Conservation (phyloP, 208 protist species). For the Trypanosoma avium region DNA sequence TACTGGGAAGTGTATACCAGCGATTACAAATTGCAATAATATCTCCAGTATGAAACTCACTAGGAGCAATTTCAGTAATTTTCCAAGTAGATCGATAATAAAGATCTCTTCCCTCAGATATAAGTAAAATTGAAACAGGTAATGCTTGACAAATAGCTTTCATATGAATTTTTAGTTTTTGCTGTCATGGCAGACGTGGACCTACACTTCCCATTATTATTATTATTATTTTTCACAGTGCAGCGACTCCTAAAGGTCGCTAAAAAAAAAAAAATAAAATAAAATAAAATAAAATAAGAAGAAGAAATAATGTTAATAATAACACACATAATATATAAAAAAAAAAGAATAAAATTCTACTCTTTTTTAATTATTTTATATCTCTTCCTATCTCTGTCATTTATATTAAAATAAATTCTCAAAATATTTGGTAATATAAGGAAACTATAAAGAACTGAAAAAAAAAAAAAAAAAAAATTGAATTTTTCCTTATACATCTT, state of each 20-base stretch:
- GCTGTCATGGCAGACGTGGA: conserved; percentile 55
- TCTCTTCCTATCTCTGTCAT: too few relatives aligned
- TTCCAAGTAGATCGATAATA: conserved; percentile 86
- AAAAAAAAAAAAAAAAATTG: too few relatives aligned
- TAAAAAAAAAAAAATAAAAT: too few relatives aligned
- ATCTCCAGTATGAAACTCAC: conserved; percentile 69
- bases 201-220: conserved; percentile 49
- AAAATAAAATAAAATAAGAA: conserved; percentile 15
- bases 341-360: too few relatives aligned
- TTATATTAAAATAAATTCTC: too few relatives aligned
- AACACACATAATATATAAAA: too few relatives aligned
- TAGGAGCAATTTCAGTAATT: conserved; percentile 40
- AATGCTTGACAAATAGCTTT: conserved; percentile 82
- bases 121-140: conserved; percentile 71
- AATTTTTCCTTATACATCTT: too few relatives aligned
- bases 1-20: conserved; percentile 87
- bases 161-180: conserved; percentile 57
- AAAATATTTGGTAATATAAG: too few relatives aligned
- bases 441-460: too few relatives aligned
- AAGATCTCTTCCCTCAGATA: conserved; percentile 76
- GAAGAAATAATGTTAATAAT: too few relatives aligned
- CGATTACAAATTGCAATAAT: conserved; percentile 85
- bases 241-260: too few relatives aligned
- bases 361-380: too few relatives aligned
- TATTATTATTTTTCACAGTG: neutral